phyloP scores from a whole-genome alignment of 1,284 basidiomycete genomes.

The Cryptococcus floricola region DNA sequence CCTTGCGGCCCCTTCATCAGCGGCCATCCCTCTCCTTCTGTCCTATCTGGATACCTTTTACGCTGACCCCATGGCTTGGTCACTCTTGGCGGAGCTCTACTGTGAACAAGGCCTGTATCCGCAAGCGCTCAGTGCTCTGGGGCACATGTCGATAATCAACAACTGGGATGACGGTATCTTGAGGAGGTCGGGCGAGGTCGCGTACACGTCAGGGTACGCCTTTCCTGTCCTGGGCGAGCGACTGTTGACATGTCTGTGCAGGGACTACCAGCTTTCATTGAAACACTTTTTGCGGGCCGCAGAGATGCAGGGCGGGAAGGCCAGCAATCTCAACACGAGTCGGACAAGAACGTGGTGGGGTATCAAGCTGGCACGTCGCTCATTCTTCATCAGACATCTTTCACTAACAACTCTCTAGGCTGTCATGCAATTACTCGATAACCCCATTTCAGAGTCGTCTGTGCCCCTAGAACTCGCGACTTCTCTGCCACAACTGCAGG shows the following conservation, averaged over 20 bases:
- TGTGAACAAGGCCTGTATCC: constrained; percentile 66
- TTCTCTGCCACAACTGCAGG: constrained; percentile 51
- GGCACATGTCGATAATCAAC: constrained; percentile 40
- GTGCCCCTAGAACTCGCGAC: constrained; percentile 59
- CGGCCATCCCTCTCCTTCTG: constrained; percentile 70
- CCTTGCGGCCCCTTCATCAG: constrained; percentile 53
- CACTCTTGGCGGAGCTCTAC: constrained; percentile 88
- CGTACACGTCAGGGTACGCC: constrained; percentile 42
- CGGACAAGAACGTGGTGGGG: constrained; percentile 69
- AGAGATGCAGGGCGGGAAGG: constrained; percentile 68
- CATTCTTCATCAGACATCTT: background rate
- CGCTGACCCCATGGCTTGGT: constrained; percentile 86
- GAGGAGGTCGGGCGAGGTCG: constrained; percentile 38
- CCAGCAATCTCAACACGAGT: constrained; percentile 18
- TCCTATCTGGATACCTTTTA: constrained; percentile 89
- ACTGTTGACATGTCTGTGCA: background rate
- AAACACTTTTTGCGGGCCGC: constrained; percentile 76
- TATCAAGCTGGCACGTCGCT: constrained; percentile 66
- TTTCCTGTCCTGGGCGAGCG: background rate
- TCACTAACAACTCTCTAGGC: constrained; percentile 51
- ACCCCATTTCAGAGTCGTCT: constrained; percentile 43
- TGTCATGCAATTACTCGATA: constrained; percentile 55
- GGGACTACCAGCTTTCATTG: constrained; percentile 68
- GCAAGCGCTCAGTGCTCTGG: constrained; percentile 33
- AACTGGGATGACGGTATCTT: constrained; percentile 41